Base-by-base conservation (phyloP, 148 eudicot genomes). In the Vaccinium darrowii region DNA sequence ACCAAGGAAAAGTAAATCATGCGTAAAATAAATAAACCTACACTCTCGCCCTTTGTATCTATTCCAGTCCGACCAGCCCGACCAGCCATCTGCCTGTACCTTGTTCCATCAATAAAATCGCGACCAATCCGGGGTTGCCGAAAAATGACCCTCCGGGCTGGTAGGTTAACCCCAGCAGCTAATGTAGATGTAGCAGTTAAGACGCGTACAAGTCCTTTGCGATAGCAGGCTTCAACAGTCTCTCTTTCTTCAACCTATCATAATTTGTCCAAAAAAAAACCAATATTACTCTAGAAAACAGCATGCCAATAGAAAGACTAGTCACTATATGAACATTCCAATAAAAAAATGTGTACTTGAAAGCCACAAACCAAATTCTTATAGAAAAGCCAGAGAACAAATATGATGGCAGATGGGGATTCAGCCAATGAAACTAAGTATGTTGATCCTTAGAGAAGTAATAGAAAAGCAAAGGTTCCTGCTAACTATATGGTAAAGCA, bases 11-110 rank as follows among this genome's bases (percentile, higher is more conserved):
- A 76, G 30, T 49, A 10, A 83, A 81, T 13, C 36, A 80, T 84
- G 27, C 18, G 76, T 3, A 36, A 86, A 58, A 25, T 53, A 75
- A 56, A n/a, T 21, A 71, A 80, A 87, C 98, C 53, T 97, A 97
- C 99, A 91, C 99, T 97, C 92, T 97, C 99, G 86, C 99, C 99
- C 88, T 97, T 95, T 62, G 93, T 97, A 85, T 97, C 99, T 85
- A 97, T 97, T 86, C 99, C 99, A 76, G 99, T 97, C 60, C 99
- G 96, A 85, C 99, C 99, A 82, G 98, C 99, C 85, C 99, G 92
- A 84, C 99, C 99, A 84, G 99, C 90, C 99, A 97, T 97, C 89
- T 95, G 99, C 81, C 86, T 91, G 87, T 97, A 97, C 88, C 97
- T 90, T 84, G 97, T 97, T 71, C 98, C 98, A 88, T 97, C 99